phyloP scores from a whole-genome alignment of 345 rosid genomes.

The Gossypium arboreum region DNA sequence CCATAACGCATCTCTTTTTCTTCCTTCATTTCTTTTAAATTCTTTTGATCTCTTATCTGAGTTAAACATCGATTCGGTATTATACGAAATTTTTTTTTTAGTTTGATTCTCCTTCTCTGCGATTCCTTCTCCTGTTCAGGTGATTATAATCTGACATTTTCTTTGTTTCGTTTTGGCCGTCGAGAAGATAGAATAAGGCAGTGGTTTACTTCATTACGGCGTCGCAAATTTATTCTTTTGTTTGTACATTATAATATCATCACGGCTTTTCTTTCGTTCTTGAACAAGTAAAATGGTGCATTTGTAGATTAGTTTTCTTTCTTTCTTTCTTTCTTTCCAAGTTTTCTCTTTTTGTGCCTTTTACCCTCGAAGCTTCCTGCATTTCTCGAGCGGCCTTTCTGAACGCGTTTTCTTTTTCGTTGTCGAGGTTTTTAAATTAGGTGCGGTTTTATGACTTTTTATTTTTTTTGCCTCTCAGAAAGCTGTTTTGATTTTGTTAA shows the following conservation, averaged over 20 bases:
- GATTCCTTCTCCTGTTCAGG: slow-evolving; percentile 19
- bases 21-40: neutral
- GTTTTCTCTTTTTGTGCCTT: neutral
- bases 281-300: neutral
- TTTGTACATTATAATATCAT: neutral
- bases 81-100: neutral
- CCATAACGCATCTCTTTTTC: too few relatives aligned
- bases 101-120: slow-evolving; percentile 34
- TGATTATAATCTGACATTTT: neutral
- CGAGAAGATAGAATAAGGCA: slow-evolving; percentile 5
- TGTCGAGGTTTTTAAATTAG: slow-evolving; percentile 5
- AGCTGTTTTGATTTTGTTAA: too few relatives aligned
- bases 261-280: neutral
- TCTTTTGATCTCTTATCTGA: neutral
- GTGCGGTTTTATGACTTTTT: slow-evolving; percentile 10
- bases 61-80: slow-evolving; percentile 12
- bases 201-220: slow-evolving; percentile 10
- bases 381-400: slow-evolving; percentile 14
- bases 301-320: neutral
- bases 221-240: neutral
- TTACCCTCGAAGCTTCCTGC: slow-evolving; percentile 5
- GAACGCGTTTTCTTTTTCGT: slow-evolving; percentile 5
- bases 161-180: slow-evolving; percentile 1
- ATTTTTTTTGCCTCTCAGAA: too few relatives aligned
- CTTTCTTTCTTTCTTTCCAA: neutral